Percentiles rank a stretch among this genome's conserved stretches.
Evolutionary conservation across 192 early-diverging fungal genomes (phyloP).

Genomic region (Coemansia pectinata): DNA sequence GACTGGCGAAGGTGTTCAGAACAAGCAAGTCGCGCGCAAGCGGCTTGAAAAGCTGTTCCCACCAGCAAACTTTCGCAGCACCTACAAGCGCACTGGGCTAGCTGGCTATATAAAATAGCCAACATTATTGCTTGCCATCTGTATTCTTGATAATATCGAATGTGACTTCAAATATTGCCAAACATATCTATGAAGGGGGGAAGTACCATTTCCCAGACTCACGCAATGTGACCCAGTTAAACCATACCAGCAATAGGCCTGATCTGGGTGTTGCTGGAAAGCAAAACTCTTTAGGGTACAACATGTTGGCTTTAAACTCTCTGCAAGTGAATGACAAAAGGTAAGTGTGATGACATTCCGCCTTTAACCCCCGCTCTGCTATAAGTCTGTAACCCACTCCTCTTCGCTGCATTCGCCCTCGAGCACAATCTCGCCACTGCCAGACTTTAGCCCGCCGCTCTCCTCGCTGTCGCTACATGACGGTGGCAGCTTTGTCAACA

Average conservation of each 20-base stretch:
- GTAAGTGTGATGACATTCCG: no score
- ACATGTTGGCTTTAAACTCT: no score
- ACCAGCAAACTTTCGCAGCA: slow-evolving; percentile 43
- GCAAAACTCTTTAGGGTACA: no score
- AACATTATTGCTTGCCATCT: background rate
- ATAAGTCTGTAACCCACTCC: slow-evolving; percentile 45
- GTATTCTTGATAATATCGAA: background rate
- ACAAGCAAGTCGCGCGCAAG: slow-evolving; percentile 25
- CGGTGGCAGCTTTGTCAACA: slow-evolving; percentile 10
- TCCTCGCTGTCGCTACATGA: slow-evolving; percentile 18
- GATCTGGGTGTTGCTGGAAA: no score
- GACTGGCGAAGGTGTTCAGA: background rate
- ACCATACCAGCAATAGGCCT: no score
- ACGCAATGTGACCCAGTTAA: no score
- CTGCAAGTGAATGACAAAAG: no score
- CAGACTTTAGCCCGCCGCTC: slow-evolving; percentile 8
- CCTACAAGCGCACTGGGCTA: slow-evolving; percentile 45
- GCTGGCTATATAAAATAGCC: slow-evolving; percentile 25
- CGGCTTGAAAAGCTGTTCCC: slow-evolving; percentile 39
- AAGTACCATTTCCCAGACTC: no score
- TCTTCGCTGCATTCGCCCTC: slow-evolving; percentile 38
- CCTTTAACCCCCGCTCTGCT: background rate
- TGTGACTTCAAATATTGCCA: background rate
- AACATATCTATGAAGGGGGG: no score
- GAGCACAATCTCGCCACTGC: slow-evolving; percentile 24